Evolutionary conservation across 805 yeast genomes (phyloP), one percentile per base, ranked within the genome.

Genomic region (Suhomyces pyralidae): DNA sequence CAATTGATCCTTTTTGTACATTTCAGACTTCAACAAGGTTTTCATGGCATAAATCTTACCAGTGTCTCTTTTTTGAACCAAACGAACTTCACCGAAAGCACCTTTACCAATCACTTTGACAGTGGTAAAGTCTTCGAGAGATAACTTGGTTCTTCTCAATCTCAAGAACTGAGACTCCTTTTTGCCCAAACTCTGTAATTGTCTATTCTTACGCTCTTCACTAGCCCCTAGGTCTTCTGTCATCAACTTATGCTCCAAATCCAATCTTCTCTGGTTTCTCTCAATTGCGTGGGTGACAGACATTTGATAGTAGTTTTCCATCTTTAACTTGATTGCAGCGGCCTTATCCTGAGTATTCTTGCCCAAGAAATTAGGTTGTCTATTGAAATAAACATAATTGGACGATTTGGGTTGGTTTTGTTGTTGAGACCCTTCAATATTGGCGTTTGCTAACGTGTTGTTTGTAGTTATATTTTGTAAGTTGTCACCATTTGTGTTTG

Each of bases 11-110:
- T 90, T 91, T 63, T 90, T 88, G 71, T 88, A 91, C 96, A 94
- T 91, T 70, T 94, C 99, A 49, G 88, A 81, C 70, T 90, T 94
- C 65, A 86, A 79, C 63, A 87, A 80, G 3, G 97, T 92, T 71
- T 91, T 91, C 99, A 90, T 94, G 47, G 96, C 97, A 74, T 85
- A 91, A 34, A 88, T 92, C 70, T 88, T 86, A 50, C 97, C 96
- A 0, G 94, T 87, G 69, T 94, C 99, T 50, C 77, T 79, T 76
- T 92, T 93, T 65, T 94, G 97, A 12, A 94, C 98, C 50, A 94
- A 76, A 56, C 97, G 81, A 34, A 94, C 99, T 65, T 91, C 97
- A 56, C 99, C 99, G 74, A 94, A 94, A 0, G 99, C 97, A 57
- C 99, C 99, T 68, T 94, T 94, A 48, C 99, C 99, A 20, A 79